phyloP scores from a whole-genome alignment of 2,329 filamentous ascomycete genomes.

The Colletotrichum tanaceti region DNA sequence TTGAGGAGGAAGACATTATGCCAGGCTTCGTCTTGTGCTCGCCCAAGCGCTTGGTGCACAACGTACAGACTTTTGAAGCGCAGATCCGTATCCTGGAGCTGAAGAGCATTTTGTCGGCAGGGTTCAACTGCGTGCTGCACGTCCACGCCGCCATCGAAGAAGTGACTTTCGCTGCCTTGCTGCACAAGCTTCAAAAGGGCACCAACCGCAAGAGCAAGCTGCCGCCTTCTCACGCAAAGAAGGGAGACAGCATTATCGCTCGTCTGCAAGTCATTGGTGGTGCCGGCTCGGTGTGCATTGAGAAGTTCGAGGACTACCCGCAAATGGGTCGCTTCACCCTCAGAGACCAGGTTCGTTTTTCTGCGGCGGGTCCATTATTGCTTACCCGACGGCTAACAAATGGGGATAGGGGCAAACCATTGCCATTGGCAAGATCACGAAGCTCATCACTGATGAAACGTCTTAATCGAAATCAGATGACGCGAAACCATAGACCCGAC shows the following conservation, averaged over 20 bases:
- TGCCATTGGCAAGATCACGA: slow-evolving; percentile 99
- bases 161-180: slow-evolving; percentile 86
- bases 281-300: slow-evolving; percentile 88
- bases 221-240: slow-evolving; percentile 90
- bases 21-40: slow-evolving; percentile 97
- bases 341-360: slow-evolving; percentile 78
- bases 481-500: slow-evolving; percentile 5
- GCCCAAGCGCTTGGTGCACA: slow-evolving; percentile 92
- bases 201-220: slow-evolving; percentile 94
- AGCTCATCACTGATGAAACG: slow-evolving; percentile 68
- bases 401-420: slow-evolving; percentile 89
- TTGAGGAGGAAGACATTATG: slow-evolving; percentile 96
- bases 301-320: slow-evolving; percentile 94
- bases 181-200: slow-evolving; percentile 96
- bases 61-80: slow-evolving; percentile 89
- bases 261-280: slow-evolving; percentile 87
- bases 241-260: slow-evolving; percentile 86
- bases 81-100: slow-evolving; percentile 96
- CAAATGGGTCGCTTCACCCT: slow-evolving; percentile 93
- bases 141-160: slow-evolving; percentile 98
- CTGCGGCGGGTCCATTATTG: slow-evolving; percentile 17
- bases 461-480: slow-evolving; percentile 43
- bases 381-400: slow-evolving; percentile 40
- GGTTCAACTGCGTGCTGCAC: slow-evolving; percentile 98
- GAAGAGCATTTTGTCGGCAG: slow-evolving; percentile 91